Base-by-base conservation (phyloP, 2,329 filamentous ascomycete species). In the Mollisiaceae sp. region DNA sequence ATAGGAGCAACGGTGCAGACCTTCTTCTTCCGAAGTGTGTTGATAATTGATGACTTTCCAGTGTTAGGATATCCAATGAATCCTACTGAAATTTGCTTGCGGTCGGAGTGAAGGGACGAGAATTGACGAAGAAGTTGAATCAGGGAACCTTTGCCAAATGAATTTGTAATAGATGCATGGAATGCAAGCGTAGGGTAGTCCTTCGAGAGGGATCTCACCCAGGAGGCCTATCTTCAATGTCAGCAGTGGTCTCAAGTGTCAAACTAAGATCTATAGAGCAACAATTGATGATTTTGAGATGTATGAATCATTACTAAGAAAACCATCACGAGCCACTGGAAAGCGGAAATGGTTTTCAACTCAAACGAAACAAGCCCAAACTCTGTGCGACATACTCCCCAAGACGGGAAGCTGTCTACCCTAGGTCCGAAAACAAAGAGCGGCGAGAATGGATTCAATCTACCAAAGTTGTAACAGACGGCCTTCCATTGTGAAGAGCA, bases 261-360 rank as follows among this genome's bases (percentile, higher is more conserved):
- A 57, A 63, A 43, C 15, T 58, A 57, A 52, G 39, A 62, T 63
- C 15, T 55, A 50, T 64, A 38, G 39, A 35, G 55, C 55, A 38
- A 12, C 4, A 35, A 15, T 54, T 35, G 9, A 32, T 35, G 27
- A n/a, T 20, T 22, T 57, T 57, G 57, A 35, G 12, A 88, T 94
- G 90, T 99, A 86, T 94, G 94, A 91, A 90, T 91, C 92, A 91
- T 92, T 91, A 98, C 95, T 99, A 99, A 97, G 95, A 98, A 91
- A 84, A 86, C 86, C 87, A 87, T 91, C 89, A 94, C 81, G 81
- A 80, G 81, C 82, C 79, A 82, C 85, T 85, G 80, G 78, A 78
- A 75, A 82, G 86, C 81, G 84, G 86, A 86, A 87, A 86, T 86
- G 88, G 87, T 83, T 83, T 91, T 98, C 95, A 97, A 98, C 95